Evolutionary conservation across 75 land plant species (phyloP).

Genomic region (Pinus tabuliformis): DNA sequence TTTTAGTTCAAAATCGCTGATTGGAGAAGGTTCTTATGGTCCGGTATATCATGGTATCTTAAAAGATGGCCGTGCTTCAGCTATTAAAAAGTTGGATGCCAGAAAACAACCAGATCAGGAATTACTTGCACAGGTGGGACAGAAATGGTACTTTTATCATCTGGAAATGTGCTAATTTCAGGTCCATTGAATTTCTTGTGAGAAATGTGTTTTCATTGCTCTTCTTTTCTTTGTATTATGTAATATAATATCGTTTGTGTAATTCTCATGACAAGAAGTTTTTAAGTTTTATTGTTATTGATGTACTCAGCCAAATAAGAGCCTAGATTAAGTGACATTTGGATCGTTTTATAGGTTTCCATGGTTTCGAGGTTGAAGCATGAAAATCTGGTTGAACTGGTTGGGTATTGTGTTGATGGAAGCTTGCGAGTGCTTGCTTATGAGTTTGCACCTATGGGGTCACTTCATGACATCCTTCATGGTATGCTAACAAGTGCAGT

Average conservation of each 20-base stretch:
- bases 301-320: too few relatives aligned
- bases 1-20: slow-evolving; percentile 61
- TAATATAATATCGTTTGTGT: neutral
- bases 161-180: slow-evolving; percentile 1
- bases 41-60: slow-evolving; percentile 72
- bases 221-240: neutral
- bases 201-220: neutral
- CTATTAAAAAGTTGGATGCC: slow-evolving; percentile 79
- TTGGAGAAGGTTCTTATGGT: slow-evolving; percentile 93
- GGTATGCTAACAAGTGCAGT: slow-evolving; percentile 14
- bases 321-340: too few relatives aligned
- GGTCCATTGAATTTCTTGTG: neutral
- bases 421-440: slow-evolving; percentile 46
- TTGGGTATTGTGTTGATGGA: slow-evolving; percentile 62
- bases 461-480: slow-evolving; percentile 60
- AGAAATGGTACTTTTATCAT: neutral
- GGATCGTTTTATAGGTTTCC: slow-evolving; percentile 45
- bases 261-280: neutral
- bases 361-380: slow-evolving; percentile 59
- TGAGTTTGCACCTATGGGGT: slow-evolving; percentile 65
- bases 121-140: slow-evolving; percentile 72
- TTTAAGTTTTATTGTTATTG: too few relatives aligned
- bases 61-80: slow-evolving; percentile 64
- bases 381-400: slow-evolving; percentile 57
- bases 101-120: slow-evolving; percentile 78